Percentiles rank a stretch among this genome's conserved stretches.
phyloP scores from a whole-genome alignment of 352 stramenopile genomes.

The Globisporangium barbulae region DNA sequence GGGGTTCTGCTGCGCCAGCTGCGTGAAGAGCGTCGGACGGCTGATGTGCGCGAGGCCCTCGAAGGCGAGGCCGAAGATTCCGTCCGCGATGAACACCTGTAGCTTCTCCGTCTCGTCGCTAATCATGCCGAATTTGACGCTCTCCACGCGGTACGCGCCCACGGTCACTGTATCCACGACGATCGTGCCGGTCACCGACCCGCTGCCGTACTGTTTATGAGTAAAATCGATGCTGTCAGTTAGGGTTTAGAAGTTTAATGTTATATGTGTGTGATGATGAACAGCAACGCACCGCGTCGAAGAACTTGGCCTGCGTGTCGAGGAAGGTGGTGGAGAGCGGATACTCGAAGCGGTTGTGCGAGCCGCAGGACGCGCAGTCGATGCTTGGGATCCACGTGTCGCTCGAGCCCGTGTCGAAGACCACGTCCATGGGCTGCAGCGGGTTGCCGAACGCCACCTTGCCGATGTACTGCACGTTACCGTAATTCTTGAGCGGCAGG shows the following conservation, averaged over 20 bases:
- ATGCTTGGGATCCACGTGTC: constrained; percentile 75
- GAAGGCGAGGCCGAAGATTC: constrained; percentile 86
- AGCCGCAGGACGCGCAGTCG: constrained; percentile 44
- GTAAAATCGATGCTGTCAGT: neutral
- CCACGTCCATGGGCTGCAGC: constrained; percentile 57
- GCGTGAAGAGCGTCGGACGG: constrained; percentile 77
- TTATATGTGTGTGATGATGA: neutral
- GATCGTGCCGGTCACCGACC: constrained; percentile 72
- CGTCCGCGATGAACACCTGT: constrained; percentile 83
- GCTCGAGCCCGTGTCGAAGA: constrained; percentile 81
- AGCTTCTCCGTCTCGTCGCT: constrained; percentile 64
- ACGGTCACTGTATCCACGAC: constrained; percentile 72
- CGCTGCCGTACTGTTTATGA: constrained; percentile 56
- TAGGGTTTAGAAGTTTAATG: neutral
- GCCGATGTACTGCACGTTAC: constrained; percentile 84
- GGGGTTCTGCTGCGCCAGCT: constrained; percentile 57
- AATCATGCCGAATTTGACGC: constrained; percentile 77
- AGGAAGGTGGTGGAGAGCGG: constrained; percentile 60
- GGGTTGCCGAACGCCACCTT: constrained; percentile 69
- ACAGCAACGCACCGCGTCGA: constrained; percentile 37
- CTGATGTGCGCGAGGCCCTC: constrained; percentile 86
- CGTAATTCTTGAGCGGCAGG: constrained; percentile 72
- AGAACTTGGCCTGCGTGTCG: constrained; percentile 74
- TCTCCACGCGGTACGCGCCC: constrained; percentile 62
- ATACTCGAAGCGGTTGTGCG: constrained; percentile 54